phyloP scores from a whole-genome alignment of 371 early-diverging fungal genomes.

The Rhizopus stolonifer region DNA sequence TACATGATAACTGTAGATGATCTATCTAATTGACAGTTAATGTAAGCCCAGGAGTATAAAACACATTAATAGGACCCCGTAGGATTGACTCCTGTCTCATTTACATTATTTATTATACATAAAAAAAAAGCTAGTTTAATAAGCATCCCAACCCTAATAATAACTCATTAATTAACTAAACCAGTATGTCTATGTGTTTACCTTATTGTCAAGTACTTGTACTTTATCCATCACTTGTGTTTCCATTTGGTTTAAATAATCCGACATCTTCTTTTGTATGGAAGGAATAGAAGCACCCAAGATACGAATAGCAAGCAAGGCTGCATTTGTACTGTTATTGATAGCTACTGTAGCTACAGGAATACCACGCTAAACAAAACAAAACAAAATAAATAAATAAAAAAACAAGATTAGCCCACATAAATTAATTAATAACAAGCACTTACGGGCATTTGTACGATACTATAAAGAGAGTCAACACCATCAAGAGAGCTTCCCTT shows the following conservation, averaged over 20 bases:
- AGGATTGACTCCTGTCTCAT: no score
- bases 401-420: neutral
- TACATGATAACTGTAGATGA: no score
- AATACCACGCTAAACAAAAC: slow-evolving; percentile 76
- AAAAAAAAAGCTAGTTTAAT: neutral
- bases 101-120: no score
- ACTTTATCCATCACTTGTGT: slow-evolving; percentile 84
- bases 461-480: slow-evolving; percentile 93
- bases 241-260: slow-evolving; percentile 80
- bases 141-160: neutral
- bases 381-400: neutral
- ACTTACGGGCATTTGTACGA: slow-evolving; percentile 97
- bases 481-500: slow-evolving; percentile 91
- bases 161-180: neutral
- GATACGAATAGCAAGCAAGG: slow-evolving; percentile 90
- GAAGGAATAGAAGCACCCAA: slow-evolving; percentile 77
- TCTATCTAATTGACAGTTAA: no score
- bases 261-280: slow-evolving; percentile 74
- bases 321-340: slow-evolving; percentile 95
- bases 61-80: no score
- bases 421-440: no score
- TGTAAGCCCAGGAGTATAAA: no score
- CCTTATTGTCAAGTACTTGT: slow-evolving; percentile 69
- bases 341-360: slow-evolving; percentile 98
- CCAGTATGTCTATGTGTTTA: no score